These are phyloP conservation scores for Mrakia frigida DNA, from an alignment of 768 basidiomycete genomes.

Conservation along the genomic window DNA sequence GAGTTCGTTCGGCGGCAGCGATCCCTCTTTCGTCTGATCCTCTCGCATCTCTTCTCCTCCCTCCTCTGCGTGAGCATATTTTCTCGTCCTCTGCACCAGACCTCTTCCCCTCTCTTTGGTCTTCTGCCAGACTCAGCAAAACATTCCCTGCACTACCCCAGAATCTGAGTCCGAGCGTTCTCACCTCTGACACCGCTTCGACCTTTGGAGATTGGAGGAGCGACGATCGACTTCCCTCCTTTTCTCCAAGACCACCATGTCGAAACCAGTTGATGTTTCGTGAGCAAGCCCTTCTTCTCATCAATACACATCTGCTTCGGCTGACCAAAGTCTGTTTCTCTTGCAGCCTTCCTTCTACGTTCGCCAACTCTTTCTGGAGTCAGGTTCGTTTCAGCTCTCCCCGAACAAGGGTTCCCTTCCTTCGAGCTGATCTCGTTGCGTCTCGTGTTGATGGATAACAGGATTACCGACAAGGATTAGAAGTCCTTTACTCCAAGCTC, in stretches of 20 bases:
- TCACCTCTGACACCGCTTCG: too few species aligned
- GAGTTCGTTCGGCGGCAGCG: too few species aligned
- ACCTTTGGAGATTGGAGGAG: too few species aligned
- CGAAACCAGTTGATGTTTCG: background rate
- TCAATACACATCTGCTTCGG: background rate
- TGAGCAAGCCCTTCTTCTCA: background rate
- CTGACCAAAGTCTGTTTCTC: background rate
- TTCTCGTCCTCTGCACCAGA: too few species aligned
- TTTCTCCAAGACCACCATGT: background rate
- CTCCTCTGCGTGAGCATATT: too few species aligned
- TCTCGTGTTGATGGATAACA: background rate
- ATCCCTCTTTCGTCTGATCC: too few species aligned
- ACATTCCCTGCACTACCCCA: too few species aligned
- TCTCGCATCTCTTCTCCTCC: too few species aligned
- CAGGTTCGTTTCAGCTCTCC: background rate
- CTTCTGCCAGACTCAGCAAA: too few species aligned
- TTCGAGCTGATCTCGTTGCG: background rate
- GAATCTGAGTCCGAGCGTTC: too few species aligned
- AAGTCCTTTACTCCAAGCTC: constrained; percentile 26
- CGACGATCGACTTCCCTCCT: too few species aligned
- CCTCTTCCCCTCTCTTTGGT: too few species aligned
- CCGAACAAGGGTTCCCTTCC: background rate
- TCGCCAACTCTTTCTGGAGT: constrained; percentile 20
- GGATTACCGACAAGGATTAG: constrained; percentile 20
- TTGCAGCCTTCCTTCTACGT: constrained; percentile 12